Evolutionary conservation across 73 alveolate genomes (phyloP).

Genomic region (Urostyla sp.): DNA sequence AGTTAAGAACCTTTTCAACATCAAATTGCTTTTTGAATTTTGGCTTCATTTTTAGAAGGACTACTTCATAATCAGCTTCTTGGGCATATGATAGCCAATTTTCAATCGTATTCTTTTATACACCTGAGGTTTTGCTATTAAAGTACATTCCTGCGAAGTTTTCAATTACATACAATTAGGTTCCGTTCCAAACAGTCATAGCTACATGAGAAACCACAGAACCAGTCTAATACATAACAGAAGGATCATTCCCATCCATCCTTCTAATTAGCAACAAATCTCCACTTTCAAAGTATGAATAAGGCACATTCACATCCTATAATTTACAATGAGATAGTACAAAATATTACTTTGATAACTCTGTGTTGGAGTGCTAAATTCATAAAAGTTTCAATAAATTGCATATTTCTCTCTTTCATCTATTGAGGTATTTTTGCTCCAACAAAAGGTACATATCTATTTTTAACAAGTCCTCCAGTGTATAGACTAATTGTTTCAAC

Average conservation of each 20-base stretch:
- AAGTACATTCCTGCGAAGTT: slow-evolving; percentile 60
- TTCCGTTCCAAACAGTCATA: slow-evolving; percentile 60
- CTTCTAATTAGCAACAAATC: slow-evolving; percentile 66
- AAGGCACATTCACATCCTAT: no score
- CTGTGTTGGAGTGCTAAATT: background rate
- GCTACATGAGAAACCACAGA: slow-evolving; percentile 67
- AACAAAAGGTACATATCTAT: slow-evolving; percentile 22
- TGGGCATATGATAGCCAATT: slow-evolving; percentile 70
- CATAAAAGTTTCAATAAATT: slow-evolving; percentile 1
- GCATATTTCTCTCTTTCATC: background rate
- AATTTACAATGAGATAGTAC: no score
- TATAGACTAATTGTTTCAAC: slow-evolving; percentile 1
- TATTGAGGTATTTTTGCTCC: slow-evolving; percentile 19
- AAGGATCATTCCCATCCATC: slow-evolving; percentile 69
- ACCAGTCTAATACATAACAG: slow-evolving; percentile 67
- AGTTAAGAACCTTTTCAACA: slow-evolving; percentile 49
- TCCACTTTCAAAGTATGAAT: slow-evolving; percentile 62
- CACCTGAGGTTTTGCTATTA: slow-evolving; percentile 50
- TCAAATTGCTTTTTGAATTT: slow-evolving; percentile 49
- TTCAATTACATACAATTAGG: slow-evolving; percentile 58
- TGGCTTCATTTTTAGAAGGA: slow-evolving; percentile 51
- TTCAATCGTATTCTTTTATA: slow-evolving; percentile 60
- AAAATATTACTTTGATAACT: slow-evolving; percentile 2
- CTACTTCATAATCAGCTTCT: slow-evolving; percentile 73
- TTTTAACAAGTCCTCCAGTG: slow-evolving; percentile 36